Evolutionary conservation across 495 filamentous ascomycete genomes (phyloP), one percentile per base, ranked within the genome.

Genomic region (Pyrenula aspistea): DNA sequence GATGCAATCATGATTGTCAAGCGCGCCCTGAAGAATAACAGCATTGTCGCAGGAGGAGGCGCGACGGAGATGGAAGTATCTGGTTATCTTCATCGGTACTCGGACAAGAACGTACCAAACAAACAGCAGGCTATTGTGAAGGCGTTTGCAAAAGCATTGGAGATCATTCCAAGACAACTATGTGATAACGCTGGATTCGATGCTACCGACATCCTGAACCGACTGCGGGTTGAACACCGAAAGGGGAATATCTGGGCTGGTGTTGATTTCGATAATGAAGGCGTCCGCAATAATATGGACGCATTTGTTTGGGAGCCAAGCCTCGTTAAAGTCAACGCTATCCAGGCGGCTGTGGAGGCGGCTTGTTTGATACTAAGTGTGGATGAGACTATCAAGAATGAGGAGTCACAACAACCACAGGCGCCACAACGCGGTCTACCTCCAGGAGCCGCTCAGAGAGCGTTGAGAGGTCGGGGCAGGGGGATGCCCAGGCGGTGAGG

Each of bases 1-100:
- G 93, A 98, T 67, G 93, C 92, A 49, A 96, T 98, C 74, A 98
- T 98, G 93, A 93, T 98, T 61, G 93, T 98, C 60, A 96, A 96
- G 79, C 90, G 94, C 52, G 88, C 92, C 24, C 87, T 96, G 67
- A 87, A 87, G 74, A 92, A 97, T 73, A 84, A 85, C 59, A 87
- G 81, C 62, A 96, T 98, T 63, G 93, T 98, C 25, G 93, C 91
- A 23, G 93, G 93, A 57, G 93, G 93, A 61, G 93, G 93, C 64
- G 92, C 93, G 12, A 83, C 80, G 66, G 93, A 98, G 79, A 96
- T 98, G 92, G 93, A 96, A 73, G 70, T 97, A 53, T 95, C 90
- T 3, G 85, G 88, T 53, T 91, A 95, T 71, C 82, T 98, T 60
- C 90, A 95, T 74, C 78, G 84, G 57, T 95, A 85, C 62, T 93